Evolutionary conservation across 305 asterid species (phyloP).

Genomic region (Solanum hybrid): DNA sequence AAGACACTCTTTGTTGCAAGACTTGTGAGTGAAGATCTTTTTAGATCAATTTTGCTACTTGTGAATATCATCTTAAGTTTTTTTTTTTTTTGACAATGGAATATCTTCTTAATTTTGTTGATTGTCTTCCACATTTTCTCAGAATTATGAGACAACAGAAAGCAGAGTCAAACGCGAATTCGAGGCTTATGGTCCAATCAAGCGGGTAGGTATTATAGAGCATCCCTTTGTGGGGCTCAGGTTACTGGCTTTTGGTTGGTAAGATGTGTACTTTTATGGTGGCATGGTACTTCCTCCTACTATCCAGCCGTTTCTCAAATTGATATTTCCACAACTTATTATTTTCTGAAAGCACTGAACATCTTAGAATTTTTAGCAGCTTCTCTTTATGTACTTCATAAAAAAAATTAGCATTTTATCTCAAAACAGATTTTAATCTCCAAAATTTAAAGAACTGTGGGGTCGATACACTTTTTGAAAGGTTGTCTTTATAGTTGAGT

Average conservation of each 20-base stretch:
- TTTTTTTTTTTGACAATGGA: not conserved
- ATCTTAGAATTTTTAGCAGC: not conserved
- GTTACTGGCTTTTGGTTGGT: conserved; percentile 72
- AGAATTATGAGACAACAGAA: conserved; percentile 91
- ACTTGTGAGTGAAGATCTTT: conserved; percentile 53
- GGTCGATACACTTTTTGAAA: not conserved
- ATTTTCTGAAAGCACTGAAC: not conserved
- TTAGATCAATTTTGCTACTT: not conserved
- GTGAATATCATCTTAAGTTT: not conserved
- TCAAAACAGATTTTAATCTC: not conserved
- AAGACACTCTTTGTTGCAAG: conserved; percentile 89
- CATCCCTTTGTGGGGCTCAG: conserved; percentile 57
- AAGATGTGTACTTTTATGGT: conserved; percentile 45
- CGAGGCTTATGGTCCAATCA: conserved; percentile 96
- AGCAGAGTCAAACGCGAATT: conserved; percentile 94
- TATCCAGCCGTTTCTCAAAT: not conserved
- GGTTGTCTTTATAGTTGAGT: not conserved
- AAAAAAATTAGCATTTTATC: not conserved
- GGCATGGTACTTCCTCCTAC: conserved; percentile 7
- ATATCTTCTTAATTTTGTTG: conserved; percentile 1
- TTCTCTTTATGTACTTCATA: not conserved
- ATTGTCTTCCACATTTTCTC: conserved; percentile 17
- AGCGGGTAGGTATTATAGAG: conserved; percentile 95
- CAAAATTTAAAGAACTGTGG: not conserved
- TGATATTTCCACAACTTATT: not conserved